Percentiles rank a stretch among this genome's conserved stretches.
phyloP scores from a whole-genome alignment of 2,329 filamentous ascomycete genomes.

The Sporothrix schenckii region DNA sequence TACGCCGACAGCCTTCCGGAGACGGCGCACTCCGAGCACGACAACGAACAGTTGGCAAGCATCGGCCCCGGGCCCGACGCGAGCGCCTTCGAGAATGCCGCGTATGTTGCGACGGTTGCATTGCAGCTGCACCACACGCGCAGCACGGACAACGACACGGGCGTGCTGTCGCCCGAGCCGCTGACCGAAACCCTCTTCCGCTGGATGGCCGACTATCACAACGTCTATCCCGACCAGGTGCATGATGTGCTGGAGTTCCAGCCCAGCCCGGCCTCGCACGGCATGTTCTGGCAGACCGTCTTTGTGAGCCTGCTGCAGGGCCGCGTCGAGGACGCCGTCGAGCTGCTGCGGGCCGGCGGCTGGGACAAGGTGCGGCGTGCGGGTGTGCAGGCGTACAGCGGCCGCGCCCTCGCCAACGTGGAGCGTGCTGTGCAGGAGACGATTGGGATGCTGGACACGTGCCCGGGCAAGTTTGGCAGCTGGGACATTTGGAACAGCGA shows the following conservation, averaged over 20 bases:
- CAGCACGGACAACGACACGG: constrained; percentile 45
- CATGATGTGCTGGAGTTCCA: constrained; percentile 64
- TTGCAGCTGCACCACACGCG: constrained; percentile 75
- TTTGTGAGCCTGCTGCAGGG: constrained; percentile 75
- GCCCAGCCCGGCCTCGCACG: constrained; percentile 75
- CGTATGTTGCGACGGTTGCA: constrained; percentile 75
- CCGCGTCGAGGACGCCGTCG: constrained; percentile 66
- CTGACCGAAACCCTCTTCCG: constrained; percentile 78
- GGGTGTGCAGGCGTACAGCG: constrained; percentile 68
- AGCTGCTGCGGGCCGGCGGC: constrained; percentile 71
- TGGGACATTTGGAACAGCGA: constrained; percentile 84
- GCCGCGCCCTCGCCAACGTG: constrained; percentile 75
- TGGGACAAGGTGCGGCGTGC: constrained; percentile 77
- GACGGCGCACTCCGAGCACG: constrained; percentile 44
- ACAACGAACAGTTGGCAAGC: constrained; percentile 59
- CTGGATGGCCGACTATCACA: constrained; percentile 79
- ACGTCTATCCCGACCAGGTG: constrained; percentile 69
- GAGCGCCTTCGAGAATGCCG: constrained; percentile 71
- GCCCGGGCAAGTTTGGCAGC: constrained; percentile 68
- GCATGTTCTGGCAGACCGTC: constrained; percentile 84
- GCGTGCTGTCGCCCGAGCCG: constrained; percentile 45
- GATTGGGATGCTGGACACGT: constrained; percentile 69
- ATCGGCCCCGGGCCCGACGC: constrained; percentile 67
- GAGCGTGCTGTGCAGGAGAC: constrained; percentile 71
- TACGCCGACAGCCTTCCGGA: constrained; percentile 51